Percentiles rank a stretch among this genome's conserved stretches.
Conservation (phyloP, 2,329 filamentous ascomycete genomes). For the Fusarium sambucinum region DNA sequence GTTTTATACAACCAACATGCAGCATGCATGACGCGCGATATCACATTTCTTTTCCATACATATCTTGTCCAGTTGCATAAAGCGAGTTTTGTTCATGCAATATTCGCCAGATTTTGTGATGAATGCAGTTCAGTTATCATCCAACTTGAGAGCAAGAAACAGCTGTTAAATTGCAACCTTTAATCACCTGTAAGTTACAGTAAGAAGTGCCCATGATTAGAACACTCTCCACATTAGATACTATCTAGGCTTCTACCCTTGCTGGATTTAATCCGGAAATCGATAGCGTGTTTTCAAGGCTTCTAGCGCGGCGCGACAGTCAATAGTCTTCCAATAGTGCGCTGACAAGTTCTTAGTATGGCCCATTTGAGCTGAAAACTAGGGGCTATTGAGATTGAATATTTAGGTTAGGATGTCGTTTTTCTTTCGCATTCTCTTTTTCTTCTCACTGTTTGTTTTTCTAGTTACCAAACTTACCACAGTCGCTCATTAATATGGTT, state of each 20-base stretch:
- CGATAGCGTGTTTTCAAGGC: rapidly evolving
- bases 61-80: neutral
- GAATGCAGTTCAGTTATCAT: too few relatives aligned
- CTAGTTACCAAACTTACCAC: rapidly evolving
- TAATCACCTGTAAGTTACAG: neutral
- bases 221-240: neutral
- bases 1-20: neutral
- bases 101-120: too few relatives aligned
- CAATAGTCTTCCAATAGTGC: neutral
- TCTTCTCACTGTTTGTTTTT: too few relatives aligned
- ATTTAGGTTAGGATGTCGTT: neutral
- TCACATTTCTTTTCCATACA: neutral
- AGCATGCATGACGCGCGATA: too few relatives aligned
- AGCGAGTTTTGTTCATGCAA: neutral
- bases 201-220: neutral
- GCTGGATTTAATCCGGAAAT: neutral
- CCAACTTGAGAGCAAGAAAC: neutral
- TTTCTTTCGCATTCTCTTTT: neutral
- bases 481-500: neutral
- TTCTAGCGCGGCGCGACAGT: neutral
- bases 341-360: too few relatives aligned
- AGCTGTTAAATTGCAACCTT: rapidly evolving
- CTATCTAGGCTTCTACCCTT: neutral
- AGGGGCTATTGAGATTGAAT: neutral
- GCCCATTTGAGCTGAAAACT: too few relatives aligned